Base-by-base conservation (phyloP, 768 basidiomycete genomes). In the Kwoniella shandongensis region DNA sequence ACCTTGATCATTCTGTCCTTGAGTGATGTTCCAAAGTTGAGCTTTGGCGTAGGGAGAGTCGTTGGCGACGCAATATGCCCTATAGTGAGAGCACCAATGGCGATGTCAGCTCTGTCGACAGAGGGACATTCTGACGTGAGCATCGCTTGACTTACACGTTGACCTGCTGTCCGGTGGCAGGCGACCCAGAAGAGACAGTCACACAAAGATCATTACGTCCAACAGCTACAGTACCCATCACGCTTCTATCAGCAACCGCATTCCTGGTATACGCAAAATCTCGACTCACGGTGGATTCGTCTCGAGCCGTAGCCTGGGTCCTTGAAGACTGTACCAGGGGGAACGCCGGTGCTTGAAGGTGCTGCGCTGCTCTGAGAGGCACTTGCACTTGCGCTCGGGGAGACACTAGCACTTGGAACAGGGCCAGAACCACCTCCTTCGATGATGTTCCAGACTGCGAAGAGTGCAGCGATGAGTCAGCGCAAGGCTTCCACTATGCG, bases 131-230 rank as follows among this genome's bases (percentile, higher is more conserved):
- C 7, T 32, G n/a, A n/a, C n/a, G n/a, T n/a, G n/a, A n/a, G n/a
- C n/a, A n/a, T n/a, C n/a, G n/a, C n/a, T n/a, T n/a, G n/a, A 32
- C 32, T 6, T 32, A 32, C 30, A 57, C 48, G 30, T 57, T 50
- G n/a, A 59, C 51, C 26, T 38, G 44, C 17, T 44, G 42, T 20
- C 57, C 57, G 11, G 36, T 20, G 27, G 29, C 36, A 22, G 45
- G 30, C 11, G 20, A 39, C n/a, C 41, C 57, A 18, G 18, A 20
- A 17, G 39, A 30, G 20, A 53, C 51, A 17, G 57, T 59, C 18
- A 59, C 50, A 53, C 57, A 59, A 8, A 59, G 45, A 27, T 59
- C 57, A 20, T 45, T 25, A 40, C 57, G 32, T 11, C 49, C 49
- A 13, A 23, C 35, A 35, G 55, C 55, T 57, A 32, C 32, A 32